These are phyloP conservation scores for Barbatosphaeria neglecta DNA, from an alignment of 495 filamentous ascomycete genomes.

Conservation along the genomic window DNA sequence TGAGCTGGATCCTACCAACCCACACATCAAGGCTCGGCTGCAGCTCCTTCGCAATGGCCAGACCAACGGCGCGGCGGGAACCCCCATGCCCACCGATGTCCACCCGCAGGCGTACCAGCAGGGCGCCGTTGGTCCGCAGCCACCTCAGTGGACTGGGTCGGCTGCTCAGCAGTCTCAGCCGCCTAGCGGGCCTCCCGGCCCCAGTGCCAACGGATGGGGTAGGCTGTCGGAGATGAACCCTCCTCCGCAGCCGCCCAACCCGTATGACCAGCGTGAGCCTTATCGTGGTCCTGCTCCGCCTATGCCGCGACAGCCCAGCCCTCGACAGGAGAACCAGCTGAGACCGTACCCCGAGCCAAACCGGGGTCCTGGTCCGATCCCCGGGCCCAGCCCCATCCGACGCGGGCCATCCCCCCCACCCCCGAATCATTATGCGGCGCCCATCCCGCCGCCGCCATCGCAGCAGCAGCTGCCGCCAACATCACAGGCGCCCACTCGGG, in stretches of 20 bases:
- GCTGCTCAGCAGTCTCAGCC: conserved; percentile 50
- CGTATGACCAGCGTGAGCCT: conserved; percentile 64
- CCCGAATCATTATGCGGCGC: conserved; percentile 50
- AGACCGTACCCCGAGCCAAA: conserved; percentile 64
- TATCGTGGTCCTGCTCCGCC: conserved; percentile 50
- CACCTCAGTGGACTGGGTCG: conserved; percentile 74
- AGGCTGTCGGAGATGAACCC: conserved; percentile 68
- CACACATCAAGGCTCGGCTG: conserved; percentile 90
- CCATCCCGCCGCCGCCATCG: conserved; percentile 44
- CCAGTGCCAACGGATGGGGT: conserved; percentile 58
- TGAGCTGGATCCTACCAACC: conserved; percentile 84
- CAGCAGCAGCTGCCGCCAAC: conserved; percentile 32
- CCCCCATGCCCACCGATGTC: conserved; percentile 39
- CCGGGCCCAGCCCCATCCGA: conserved; percentile 15
- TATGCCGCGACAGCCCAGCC: conserved; percentile 54
- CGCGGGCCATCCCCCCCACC: conserved; percentile 36
- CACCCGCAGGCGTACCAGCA: conserved; percentile 72
- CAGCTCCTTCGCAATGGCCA: conserved; percentile 75
- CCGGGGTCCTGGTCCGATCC: conserved; percentile 30
- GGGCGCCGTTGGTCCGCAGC: conserved; percentile 55
- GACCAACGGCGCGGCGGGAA: conserved; percentile 45
- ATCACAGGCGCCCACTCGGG: conserved; percentile 43
- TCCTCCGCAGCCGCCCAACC: conserved; percentile 60
- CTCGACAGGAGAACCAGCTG: conserved; percentile 59
- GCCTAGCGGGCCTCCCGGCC: conserved; percentile 43